Evolutionary conservation across 805 yeast species (phyloP).

Genomic region (Saccharomyces paradoxus): DNA sequence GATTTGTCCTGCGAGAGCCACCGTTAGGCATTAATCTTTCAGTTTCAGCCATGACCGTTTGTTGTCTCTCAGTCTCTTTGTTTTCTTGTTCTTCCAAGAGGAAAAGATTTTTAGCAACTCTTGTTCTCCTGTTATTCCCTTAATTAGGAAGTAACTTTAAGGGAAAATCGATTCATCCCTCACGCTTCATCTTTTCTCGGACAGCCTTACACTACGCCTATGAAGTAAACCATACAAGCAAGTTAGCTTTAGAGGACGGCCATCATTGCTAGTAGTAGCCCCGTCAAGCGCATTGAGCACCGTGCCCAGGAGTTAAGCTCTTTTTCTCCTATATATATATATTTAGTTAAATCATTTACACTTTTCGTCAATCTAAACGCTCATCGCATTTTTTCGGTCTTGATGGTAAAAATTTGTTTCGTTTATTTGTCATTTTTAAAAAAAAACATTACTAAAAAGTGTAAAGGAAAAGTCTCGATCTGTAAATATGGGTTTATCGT

Average conservation of each 20-base stretch:
- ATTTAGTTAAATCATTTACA: neutral
- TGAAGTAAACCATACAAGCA: neutral
- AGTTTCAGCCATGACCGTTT: slow-evolving; percentile 1
- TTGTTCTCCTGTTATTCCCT: neutral
- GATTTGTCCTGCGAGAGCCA: neutral
- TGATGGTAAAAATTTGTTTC: neutral
- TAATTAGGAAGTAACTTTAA: neutral
- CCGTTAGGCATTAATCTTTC: slow-evolving; percentile 1
- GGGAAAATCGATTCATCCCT: neutral
- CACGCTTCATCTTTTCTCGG: neutral
- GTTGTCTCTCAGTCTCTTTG: neutral
- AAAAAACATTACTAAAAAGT: neutral
- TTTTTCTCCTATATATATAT: neutral
- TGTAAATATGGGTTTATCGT: neutral
- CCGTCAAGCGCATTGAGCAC: neutral
- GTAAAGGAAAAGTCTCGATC: neutral
- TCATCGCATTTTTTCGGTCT: neutral
- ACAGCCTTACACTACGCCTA: neutral
- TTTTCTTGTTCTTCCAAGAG: neutral
- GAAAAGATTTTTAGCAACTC: neutral
- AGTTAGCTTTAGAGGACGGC: no score
- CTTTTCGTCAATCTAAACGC: neutral
- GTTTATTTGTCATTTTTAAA: neutral
- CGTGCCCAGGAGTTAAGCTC: neutral
- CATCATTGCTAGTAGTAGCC: neutral